Evolutionary conservation across 192 early-diverging fungal genomes (phyloP), one percentile per base, ranked within the genome.

Genomic region (Backusella psychrophila): DNA sequence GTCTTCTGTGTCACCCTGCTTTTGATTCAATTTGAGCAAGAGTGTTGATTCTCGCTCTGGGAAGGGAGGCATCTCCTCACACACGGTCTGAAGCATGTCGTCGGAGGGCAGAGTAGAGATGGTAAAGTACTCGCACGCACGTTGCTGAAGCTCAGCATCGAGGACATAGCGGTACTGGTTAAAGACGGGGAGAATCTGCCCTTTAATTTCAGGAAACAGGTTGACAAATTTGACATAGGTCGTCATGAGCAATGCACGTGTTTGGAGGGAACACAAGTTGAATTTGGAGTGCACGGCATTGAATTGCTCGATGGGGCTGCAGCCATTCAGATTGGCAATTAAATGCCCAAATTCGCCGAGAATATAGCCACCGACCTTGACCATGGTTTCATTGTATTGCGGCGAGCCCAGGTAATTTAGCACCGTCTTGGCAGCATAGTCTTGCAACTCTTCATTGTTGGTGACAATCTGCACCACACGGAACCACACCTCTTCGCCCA

Each of bases 21-120:
- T 92, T 80, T 95, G 92, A 15, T 96, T 92, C 75, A 99, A 82
- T 19, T 91, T 78, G 4, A 89, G 90, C 56, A 99, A 80, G 56
- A 99, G 85, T 1, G 95, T 93, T 1, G 97, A 98, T 79, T 96
- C 96, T 29, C 95, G 90, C 77, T 97, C 96, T 1, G 96, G 94
- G 85, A 96, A 99, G 42, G 94, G 95, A 65, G 98, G 98, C 96
- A 99, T 99, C 81, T 99, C 97, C 75, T 98, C 98, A 78, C 96
- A 97, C 31, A 97, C 93, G 0, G 92, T 93, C 44, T 96, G 95
- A 31, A 99, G 78, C 35, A 99, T 85, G 26, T 95, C 94, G 29
- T 97, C 96, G 29, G 89, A 92, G n/a, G 92, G 89, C 81, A 93
- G 85, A 1, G 90, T 94, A 9, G 90, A 89, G 74, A 99, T 89